phyloP scores from a whole-genome alignment of 78 protist species.

The Emiliania huxleyi region DNA sequence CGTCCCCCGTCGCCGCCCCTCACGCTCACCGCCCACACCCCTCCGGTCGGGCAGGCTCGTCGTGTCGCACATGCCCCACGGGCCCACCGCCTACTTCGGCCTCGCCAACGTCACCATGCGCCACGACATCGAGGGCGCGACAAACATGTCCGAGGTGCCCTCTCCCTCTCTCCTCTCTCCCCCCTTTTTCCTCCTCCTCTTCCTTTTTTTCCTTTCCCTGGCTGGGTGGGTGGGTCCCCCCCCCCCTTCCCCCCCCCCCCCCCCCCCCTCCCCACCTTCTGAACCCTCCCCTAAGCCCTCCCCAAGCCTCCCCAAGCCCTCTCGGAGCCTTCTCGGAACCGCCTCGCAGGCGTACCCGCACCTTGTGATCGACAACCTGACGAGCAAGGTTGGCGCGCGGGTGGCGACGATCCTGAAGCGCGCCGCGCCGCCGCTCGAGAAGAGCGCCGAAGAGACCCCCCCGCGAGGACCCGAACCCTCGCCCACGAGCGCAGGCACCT shows the following conservation, averaged over 20 bases:
- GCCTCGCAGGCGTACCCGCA: constrained; percentile 98
- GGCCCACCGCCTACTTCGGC: constrained; percentile 98
- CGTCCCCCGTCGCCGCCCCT: no score
- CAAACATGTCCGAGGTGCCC: background rate
- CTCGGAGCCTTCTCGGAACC: no score
- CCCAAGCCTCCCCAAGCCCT: no score
- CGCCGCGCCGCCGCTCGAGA: no score
- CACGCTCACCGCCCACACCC: no score
- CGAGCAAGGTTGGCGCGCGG: constrained; percentile 69
- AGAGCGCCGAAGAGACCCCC: no score
- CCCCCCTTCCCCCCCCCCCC: no score
- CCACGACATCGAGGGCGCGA: constrained; percentile 81
- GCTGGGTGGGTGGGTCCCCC: no score
- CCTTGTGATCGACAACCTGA: constrained; percentile 88
- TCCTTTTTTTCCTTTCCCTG: background rate
- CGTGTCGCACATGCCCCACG: constrained; percentile 95
- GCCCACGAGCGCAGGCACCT: no score
- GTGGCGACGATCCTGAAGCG: constrained; percentile 77
- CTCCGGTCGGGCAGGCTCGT: no score
- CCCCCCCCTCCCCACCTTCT: constrained; percentile 69
- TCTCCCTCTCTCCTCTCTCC: background rate
- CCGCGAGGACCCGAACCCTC: no score
- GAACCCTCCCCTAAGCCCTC: no score
- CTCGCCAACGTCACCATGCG: constrained; percentile 87
- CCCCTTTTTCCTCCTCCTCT: background rate